Conservation (phyloP, 2,329 filamentous ascomycete species). For the Ophiocordyceps camponoti-rufipedis region DNA sequence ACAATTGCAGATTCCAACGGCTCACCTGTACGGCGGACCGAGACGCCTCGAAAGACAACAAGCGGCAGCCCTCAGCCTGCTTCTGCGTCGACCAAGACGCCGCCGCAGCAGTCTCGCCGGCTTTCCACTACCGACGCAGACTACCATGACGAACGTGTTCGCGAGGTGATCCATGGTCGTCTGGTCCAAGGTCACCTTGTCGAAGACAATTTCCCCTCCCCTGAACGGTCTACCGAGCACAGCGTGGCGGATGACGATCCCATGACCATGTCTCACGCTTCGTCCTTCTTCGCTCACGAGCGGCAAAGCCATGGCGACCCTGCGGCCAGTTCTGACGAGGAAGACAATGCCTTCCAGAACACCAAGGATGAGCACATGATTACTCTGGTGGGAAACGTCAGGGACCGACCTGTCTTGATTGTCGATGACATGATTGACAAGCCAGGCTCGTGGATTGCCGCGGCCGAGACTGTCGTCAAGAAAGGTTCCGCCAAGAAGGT, state of each 20-base stretch:
- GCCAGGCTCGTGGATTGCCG: conserved; percentile 89
- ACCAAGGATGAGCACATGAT: conserved; percentile 82
- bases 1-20: conserved; percentile 23
- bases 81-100: conserved; percentile 5
- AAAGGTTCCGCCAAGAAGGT: conserved; percentile 80
- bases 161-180: conserved; percentile 80
- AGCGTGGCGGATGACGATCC: conserved; percentile 54
- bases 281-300: conserved; percentile 57
- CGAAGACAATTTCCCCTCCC: conserved; percentile 78
- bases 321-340: conserved; percentile 70
- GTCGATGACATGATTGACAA: conserved; percentile 99
- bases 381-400: conserved; percentile 90
- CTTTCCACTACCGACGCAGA: conserved; percentile 22
- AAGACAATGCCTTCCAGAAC: conserved; percentile 75
- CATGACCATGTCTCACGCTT: conserved; percentile 65
- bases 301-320: conserved; percentile 62
- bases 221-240: conserved; percentile 49
- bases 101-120: conserved; percentile 9
- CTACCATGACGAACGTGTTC: conserved; percentile 65
- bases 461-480: conserved; percentile 92
- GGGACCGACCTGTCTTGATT: conserved; percentile 74
- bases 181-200: conserved; percentile 91
- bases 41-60: conserved; percentile 3
- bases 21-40: conserved; percentile 21
- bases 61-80: conserved; percentile 4